Evolutionary conservation across 2,329 filamentous ascomycete species (phyloP), one percentile per base, ranked within the genome.

Genomic region (Alternaria brassicicola): DNA sequence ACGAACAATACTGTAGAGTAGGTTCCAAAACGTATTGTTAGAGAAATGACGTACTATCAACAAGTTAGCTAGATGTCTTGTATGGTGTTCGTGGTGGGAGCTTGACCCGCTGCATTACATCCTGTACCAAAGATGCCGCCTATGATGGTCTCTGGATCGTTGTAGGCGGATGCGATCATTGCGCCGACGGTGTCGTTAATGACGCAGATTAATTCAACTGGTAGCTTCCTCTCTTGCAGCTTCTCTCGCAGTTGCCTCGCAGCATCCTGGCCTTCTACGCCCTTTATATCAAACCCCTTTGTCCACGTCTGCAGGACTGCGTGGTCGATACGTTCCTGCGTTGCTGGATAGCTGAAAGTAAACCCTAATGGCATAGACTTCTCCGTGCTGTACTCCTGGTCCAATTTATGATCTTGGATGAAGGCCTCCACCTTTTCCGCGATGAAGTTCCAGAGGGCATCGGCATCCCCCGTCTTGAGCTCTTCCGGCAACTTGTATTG

Each of bases 131-230:
- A 97, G 71, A 97, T 97, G 75, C 91, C 96, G 52, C 93, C 93
- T 70, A 96, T 91, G 78, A 88, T 91, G 83, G 95, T 93, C 60
- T 87, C 85, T 28, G 88, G 81, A 75, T 97, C 93, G 31, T 91
- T 96, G 79, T 97, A 97, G 6, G 91, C 88, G 8, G 92, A 96
- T 50, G 93, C 93, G 68, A 97, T 92, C 70, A 97, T 83, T 26
- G 93, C 96, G 68, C 93, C 93, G 12, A 93, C 96, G 17, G 93
- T 97, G 76, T 97, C 93, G 76, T 97, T 97, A 78, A 97, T 93
- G 72, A 97, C 80, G 33, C 93, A 93, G 19, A 89, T 89, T 42
- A 97, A 82, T 76, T 90, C 92, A 76, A 97, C 91, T 21, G 92
- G 92, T 8, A 96, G 87, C n/a, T 87, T 86, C 71, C 87, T 83